A percentile compares a stretch with the other conserved stretches of the same genome.
phyloP scores from a whole-genome alignment of 768 basidiomycete genomes.

The Lentinula guzmanii region DNA sequence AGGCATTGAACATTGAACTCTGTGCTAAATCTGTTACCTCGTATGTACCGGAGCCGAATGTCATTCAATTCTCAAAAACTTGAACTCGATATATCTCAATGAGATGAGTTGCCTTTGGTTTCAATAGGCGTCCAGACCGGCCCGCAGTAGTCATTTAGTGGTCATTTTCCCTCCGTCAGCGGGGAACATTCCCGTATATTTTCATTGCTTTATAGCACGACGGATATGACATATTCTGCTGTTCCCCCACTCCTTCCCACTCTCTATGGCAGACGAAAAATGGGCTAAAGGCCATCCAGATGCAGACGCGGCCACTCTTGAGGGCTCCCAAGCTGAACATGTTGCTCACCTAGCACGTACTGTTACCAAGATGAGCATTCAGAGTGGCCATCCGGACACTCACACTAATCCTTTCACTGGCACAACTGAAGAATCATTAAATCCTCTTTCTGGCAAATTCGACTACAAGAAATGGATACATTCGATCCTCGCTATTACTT shows the following conservation, averaged over 20 bases:
- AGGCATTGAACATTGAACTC: no score
- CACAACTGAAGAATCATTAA: slow-evolving; percentile 11
- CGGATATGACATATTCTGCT: neutral
- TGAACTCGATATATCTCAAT: no score
- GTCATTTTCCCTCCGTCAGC: neutral
- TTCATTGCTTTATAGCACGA: neutral
- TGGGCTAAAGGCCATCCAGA: neutral
- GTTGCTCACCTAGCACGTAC: slow-evolving; percentile 2
- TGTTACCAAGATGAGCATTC: slow-evolving; percentile 3
- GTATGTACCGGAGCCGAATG: no score
- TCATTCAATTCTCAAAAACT: no score
- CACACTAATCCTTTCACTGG: slow-evolving; percentile 2
- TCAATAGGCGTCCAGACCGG: neutral
- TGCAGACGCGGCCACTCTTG: neutral
- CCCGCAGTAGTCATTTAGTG: neutral
- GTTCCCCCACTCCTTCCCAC: neutral
- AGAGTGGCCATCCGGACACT: neutral
- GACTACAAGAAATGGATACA: slow-evolving; percentile 26
- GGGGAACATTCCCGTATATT: neutral
- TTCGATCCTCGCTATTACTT: slow-evolving; percentile 17
- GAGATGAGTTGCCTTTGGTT: no score
- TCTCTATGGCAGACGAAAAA: neutral
- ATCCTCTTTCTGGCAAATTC: slow-evolving; percentile 29
- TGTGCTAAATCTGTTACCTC: no score
- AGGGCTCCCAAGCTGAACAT: neutral